Percentiles rank a stretch among this genome's conserved stretches.
These are phyloP conservation scores for Phialophora tarda DNA, from an alignment of 2,329 filamentous ascomycete genomes.

Conservation along the genomic window DNA sequence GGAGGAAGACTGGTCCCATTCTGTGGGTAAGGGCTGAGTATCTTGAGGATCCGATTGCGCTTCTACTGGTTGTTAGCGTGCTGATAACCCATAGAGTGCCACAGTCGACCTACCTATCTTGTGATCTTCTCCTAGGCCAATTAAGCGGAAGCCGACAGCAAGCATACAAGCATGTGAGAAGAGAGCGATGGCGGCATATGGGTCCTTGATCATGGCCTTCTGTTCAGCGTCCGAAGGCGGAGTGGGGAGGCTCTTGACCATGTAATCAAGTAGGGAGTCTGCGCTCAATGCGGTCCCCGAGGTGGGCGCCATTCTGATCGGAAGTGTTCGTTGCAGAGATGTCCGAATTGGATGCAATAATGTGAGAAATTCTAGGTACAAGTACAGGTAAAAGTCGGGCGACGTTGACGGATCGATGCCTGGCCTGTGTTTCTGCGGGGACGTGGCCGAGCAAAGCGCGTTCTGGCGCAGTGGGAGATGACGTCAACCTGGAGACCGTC, in stretches of 20 bases:
- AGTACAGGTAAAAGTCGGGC: neutral
- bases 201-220: conserved; percentile 44
- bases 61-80: conserved; percentile 49
- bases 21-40: conserved; percentile 68
- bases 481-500: neutral
- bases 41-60: conserved; percentile 61
- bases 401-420: neutral
- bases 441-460: neutral
- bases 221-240: conserved; percentile 28
- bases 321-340: neutral
- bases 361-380: neutral
- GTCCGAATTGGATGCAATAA: neutral
- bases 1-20: conserved; percentile 78
- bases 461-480: neutral
- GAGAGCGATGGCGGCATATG: conserved; percentile 82
- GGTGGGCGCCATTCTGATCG: conserved; percentile 33
- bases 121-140: conserved; percentile 85
- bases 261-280: conserved; percentile 39
- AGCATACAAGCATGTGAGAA: conserved; percentile 83
- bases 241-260: conserved; percentile 41
- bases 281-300: conserved; percentile 31
- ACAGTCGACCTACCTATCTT: conserved; percentile 61
- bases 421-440: neutral
- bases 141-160: conserved; percentile 77
- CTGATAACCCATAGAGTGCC: conserved; percentile 27